A percentile compares a stretch with the other conserved stretches of the same genome.
Conservation (phyloP, 1,284 basidiomycete species). For the Trametes versicolor region DNA sequence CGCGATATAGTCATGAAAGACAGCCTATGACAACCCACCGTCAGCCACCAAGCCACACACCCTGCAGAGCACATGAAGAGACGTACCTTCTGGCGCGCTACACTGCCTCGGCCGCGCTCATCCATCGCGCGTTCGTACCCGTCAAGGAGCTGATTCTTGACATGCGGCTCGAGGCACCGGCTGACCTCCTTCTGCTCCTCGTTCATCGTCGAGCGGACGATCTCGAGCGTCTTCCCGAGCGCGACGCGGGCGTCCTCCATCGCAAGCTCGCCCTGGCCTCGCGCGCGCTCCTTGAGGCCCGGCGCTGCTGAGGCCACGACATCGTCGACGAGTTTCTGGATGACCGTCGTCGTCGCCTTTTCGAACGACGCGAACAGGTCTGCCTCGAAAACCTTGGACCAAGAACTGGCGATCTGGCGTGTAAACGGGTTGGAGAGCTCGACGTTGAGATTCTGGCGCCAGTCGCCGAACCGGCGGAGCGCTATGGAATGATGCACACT, state of each 20-base stretch:
- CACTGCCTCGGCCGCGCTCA: constrained; percentile 63
- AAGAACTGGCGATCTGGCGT: constrained; percentile 64
- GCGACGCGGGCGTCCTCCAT: constrained; percentile 61
- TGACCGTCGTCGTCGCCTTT: constrained; percentile 46
- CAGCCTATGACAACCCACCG: constrained; percentile 45
- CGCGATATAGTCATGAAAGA: constrained; percentile 56
- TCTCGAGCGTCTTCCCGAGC: constrained; percentile 56
- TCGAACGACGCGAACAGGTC: constrained; percentile 65
- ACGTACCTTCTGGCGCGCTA: constrained; percentile 66
- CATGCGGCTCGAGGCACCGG: constrained; percentile 63
- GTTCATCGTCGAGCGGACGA: constrained; percentile 60
- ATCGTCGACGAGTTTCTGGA: constrained; percentile 57
- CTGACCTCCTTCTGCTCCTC: constrained; percentile 68
- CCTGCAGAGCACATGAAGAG: not conserved
- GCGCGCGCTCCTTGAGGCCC: constrained; percentile 62
- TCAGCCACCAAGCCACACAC: not conserved
- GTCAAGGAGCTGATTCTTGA: constrained; percentile 57
- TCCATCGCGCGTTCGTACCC: constrained; percentile 64
- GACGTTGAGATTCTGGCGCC: constrained; percentile 65
- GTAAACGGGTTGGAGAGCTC: constrained; percentile 68
- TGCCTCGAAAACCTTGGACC: constrained; percentile 67
- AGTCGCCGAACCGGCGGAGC: constrained; percentile 63
- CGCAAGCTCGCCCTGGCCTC: constrained; percentile 59
- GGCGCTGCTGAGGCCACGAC: constrained; percentile 59
- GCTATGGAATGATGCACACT: constrained; percentile 47